These are phyloP conservation scores for Coemansia sp. DNA, from an alignment of 192 early-diverging fungal genomes.

Conservation along the genomic window DNA sequence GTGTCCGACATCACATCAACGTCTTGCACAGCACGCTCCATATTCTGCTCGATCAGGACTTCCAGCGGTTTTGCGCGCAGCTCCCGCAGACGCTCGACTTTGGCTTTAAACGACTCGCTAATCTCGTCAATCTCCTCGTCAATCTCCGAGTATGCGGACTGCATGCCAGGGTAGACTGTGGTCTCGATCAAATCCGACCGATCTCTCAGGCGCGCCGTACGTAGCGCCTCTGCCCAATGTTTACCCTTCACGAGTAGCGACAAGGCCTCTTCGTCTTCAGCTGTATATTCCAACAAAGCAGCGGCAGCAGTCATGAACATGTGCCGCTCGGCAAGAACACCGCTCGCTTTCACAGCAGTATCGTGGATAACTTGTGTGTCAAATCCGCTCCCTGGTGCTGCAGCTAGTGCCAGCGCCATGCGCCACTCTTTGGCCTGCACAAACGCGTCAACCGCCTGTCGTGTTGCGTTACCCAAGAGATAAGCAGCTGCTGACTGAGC, in stretches of 20 bases:
- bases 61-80: constrained; percentile 37
- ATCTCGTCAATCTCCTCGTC: constrained; percentile 47
- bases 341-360: constrained; percentile 27
- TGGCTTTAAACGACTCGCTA: constrained; percentile 21
- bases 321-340: constrained; percentile 59
- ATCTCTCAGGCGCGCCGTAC: constrained; percentile 60
- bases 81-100: constrained; percentile 27
- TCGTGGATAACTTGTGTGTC: constrained; percentile 25
- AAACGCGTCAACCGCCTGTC: constrained; percentile 34
- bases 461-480: constrained; percentile 20
- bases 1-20: constrained; percentile 96
- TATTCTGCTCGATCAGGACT: constrained; percentile 45
- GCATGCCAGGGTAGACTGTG: constrained; percentile 66
- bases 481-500: constrained; percentile 38
- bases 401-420: constrained; percentile 32
- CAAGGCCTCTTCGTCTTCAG: constrained; percentile 70
- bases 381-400: constrained; percentile 1
- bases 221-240: constrained; percentile 76
- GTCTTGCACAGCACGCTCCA: constrained; percentile 6
- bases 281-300: constrained; percentile 69
- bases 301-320: constrained; percentile 67
- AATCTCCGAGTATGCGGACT: constrained; percentile 39
- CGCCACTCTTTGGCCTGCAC: constrained; percentile 40
- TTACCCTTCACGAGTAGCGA: constrained; percentile 66
- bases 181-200: constrained; percentile 77